phyloP scores from a whole-genome alignment of 306 rosid species.

The Rubus idaeus region DNA sequence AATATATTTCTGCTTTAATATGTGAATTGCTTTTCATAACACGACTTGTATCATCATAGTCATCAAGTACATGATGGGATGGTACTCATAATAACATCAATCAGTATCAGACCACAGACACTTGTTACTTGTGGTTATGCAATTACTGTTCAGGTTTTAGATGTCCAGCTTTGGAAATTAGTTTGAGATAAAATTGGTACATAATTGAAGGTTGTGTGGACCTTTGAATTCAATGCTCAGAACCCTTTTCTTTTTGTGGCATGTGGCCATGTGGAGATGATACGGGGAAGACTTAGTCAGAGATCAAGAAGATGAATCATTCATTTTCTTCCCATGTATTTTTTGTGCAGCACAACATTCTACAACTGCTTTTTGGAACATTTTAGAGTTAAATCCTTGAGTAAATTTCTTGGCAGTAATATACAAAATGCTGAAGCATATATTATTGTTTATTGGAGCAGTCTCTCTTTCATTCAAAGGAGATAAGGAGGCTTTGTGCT shows the following conservation, averaged over 20 bases:
- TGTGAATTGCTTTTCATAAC: too few relatives aligned
- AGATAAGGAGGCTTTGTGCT: background rate
- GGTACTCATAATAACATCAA: background rate
- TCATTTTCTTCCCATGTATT: background rate
- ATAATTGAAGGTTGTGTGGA: background rate
- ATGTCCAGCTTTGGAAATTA: background rate
- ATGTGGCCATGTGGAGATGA: background rate
- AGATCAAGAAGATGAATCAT: background rate
- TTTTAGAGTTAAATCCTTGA: background rate
- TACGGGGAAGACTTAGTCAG: background rate
- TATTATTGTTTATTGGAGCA: background rate
- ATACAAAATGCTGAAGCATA: background rate
- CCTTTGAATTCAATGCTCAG: background rate
- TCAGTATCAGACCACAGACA: background rate
- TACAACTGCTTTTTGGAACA: background rate
- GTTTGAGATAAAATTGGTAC: background rate
- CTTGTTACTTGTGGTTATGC: background rate
- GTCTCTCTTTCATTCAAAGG: background rate
- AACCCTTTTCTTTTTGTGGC: background rate
- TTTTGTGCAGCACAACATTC: background rate
- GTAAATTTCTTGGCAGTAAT: background rate
- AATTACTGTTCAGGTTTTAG: background rate
- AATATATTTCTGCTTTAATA: too few relatives aligned
- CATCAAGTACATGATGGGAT: background rate
- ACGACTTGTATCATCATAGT: too few relatives aligned